A percentile compares a stretch with the other conserved stretches of the same genome.
phyloP scores from a whole-genome alignment of 495 filamentous ascomycete species.

The Astrocystis sublimbata region DNA sequence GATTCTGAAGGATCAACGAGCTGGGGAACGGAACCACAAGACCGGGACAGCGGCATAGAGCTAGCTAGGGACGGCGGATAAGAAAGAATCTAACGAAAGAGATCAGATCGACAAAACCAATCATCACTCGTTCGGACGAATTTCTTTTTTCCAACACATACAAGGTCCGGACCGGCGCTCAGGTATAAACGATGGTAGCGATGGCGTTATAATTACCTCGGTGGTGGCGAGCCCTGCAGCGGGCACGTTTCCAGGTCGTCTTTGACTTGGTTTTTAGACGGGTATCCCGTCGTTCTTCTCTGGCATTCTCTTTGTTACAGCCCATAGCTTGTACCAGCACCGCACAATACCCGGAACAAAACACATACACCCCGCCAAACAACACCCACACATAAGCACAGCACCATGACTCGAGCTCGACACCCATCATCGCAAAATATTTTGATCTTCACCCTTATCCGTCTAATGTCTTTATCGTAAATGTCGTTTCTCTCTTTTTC shows the following conservation, averaged over 20 bases:
- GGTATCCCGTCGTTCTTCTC: slow-evolving; percentile 16
- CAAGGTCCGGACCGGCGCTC: slow-evolving; percentile 26
- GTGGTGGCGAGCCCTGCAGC: slow-evolving; percentile 1
- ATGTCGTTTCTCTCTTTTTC: too few species aligned
- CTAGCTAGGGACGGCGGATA: slow-evolving; percentile 40
- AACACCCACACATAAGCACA: too few species aligned
- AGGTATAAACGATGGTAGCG: slow-evolving; percentile 24
- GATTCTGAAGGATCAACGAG: slow-evolving; percentile 10
- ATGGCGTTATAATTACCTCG: slow-evolving; percentile 19
- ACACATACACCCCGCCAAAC: too few species aligned
- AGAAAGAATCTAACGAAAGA: slow-evolving; percentile 9
- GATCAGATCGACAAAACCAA: slow-evolving; percentile 8
- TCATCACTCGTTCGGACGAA: slow-evolving; percentile 19
- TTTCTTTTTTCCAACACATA: slow-evolving; percentile 24
- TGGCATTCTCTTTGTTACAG: slow-evolving; percentile 19
- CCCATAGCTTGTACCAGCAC: slow-evolving; percentile 31
- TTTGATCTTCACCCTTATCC: slow-evolving; percentile 29
- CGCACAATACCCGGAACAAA: slow-evolving; percentile 21
- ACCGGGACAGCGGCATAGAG: slow-evolving; percentile 58
- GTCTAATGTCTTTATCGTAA: slow-evolving; percentile 24
- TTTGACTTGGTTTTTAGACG: slow-evolving; percentile 18
- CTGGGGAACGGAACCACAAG: slow-evolving; percentile 44
- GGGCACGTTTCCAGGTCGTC: background rate
- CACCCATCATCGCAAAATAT: too few species aligned
- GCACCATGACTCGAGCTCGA: slow-evolving; percentile 17